Conservation (phyloP, 768 basidiomycete species). For the Termitomyces sp. region DNA sequence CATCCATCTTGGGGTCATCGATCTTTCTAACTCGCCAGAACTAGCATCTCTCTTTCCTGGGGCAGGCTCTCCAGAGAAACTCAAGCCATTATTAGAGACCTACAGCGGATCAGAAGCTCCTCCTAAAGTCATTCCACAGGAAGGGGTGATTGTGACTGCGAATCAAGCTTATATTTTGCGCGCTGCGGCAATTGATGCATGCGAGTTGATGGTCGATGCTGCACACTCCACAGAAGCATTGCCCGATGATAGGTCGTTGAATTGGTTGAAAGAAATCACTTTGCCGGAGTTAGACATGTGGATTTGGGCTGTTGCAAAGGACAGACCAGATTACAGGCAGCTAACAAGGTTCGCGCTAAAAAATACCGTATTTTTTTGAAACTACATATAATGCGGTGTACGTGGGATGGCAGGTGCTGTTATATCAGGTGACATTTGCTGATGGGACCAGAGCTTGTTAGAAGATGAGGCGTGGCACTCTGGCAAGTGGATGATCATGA, state of each 20-base stretch:
- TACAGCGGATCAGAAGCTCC: slow-evolving; percentile 9
- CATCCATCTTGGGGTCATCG: slow-evolving; percentile 71
- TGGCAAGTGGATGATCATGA: neutral
- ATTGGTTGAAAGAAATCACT: slow-evolving; percentile 55
- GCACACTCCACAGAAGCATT: slow-evolving; percentile 37
- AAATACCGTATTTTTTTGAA: slow-evolving; percentile 69
- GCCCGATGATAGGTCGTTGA: slow-evolving; percentile 20
- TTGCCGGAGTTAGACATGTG: slow-evolving; percentile 68
- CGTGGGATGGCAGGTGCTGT: neutral
- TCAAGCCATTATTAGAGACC: slow-evolving; percentile 36
- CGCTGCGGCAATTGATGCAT: slow-evolving; percentile 77
- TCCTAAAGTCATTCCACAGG: slow-evolving; percentile 21
- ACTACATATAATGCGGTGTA: neutral
- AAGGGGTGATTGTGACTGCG: slow-evolving; percentile 50
- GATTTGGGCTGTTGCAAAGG: slow-evolving; percentile 84
- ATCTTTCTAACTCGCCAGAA: slow-evolving; percentile 48
- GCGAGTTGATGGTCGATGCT: slow-evolving; percentile 59
- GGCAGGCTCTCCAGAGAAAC: slow-evolving; percentile 32
- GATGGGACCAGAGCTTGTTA: neutral
- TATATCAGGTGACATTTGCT: neutral
- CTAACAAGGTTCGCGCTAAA: slow-evolving; percentile 65
- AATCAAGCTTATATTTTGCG: slow-evolving; percentile 72
- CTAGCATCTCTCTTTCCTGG: slow-evolving; percentile 48
- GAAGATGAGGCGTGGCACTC: neutral
- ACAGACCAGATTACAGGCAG: slow-evolving; percentile 64